These are phyloP conservation scores for Priceomyces fermenticarens DNA, from an alignment of 805 yeast genomes.

Conservation along the genomic window DNA sequence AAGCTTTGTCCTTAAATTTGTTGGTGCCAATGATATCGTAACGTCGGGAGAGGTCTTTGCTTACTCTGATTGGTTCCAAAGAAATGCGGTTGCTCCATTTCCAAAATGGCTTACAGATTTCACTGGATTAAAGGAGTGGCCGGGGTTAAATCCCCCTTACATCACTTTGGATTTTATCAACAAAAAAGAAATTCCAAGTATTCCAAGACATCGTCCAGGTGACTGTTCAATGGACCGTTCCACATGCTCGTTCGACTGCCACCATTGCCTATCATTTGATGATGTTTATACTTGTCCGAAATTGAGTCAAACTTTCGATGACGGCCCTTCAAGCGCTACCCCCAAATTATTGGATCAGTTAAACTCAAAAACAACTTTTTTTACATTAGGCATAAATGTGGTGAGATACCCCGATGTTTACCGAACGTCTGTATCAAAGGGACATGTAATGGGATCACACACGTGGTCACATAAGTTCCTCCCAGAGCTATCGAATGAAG, in stretches of 20 bases:
- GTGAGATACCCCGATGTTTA: constrained; percentile 76
- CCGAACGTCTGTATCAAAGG: constrained; percentile 48
- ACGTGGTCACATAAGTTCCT: constrained; percentile 91
- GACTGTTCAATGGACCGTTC: constrained; percentile 50
- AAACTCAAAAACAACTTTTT: constrained; percentile 64
- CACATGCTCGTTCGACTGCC: constrained; percentile 82
- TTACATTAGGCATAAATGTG: constrained; percentile 79
- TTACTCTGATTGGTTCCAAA: no score
- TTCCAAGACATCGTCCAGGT: constrained; percentile 52
- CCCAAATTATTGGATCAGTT: constrained; percentile 54
- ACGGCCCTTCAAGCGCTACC: constrained; percentile 85
- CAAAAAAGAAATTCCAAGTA: constrained; percentile 47
- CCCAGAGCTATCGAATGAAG: constrained; percentile 74
- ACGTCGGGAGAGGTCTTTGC: no score
- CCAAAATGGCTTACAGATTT: constrained; percentile 78
- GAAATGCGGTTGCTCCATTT: constrained; percentile 40
- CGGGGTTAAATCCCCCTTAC: constrained; percentile 83
- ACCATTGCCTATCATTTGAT: constrained; percentile 69
- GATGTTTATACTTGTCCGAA: constrained; percentile 74
- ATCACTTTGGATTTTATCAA: constrained; percentile 75
- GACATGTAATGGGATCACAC: constrained; percentile 84
- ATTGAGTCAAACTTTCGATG: constrained; percentile 89
- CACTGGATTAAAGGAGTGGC: constrained; percentile 80
- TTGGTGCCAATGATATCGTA: no score
- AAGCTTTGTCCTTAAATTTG: no score